Evolutionary conservation across 2,329 filamentous ascomycete genomes (phyloP), one percentile per base, ranked within the genome.

Genomic region (Fusarium tupiense): DNA sequence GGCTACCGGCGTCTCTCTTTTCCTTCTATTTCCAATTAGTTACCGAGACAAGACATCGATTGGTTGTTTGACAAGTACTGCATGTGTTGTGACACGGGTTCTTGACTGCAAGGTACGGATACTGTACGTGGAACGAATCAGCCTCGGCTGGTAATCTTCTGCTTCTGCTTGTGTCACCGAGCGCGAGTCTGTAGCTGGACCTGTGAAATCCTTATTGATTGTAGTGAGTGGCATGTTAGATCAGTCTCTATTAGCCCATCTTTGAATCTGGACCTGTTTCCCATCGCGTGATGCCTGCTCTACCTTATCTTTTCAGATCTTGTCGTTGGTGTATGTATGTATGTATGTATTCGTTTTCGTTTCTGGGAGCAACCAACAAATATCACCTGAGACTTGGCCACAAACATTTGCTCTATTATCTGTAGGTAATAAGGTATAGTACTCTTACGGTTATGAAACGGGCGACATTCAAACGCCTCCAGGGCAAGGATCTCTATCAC

Each of bases 181-280:
- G 53, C 62, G 52, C 35, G 26, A 68, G 37, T 44, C 33, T 52
- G 13, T 20, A 8, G 31, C 13, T 31, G 14, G 35, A 14, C 22
- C 31, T 37, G 17, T 29, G 24, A 49, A 26, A 40, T 37, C 44
- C 59, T 44, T 46, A 35, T 13, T 29, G 44, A 41, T 33, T 38
- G 46, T 47, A 53, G 56, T 16, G 17, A 37, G 66, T 73, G 70
- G 70, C 61, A 71, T 71, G 71, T 71, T 71, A 38, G 38, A 71
- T 63, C 40, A 73, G 44, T 44, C 35, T 46, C 44, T 14, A 41
- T 73, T 71, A 61, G 71, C 70, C 70, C 71, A 73, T 46, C 38
- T 44, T 44, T 47, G 29, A 35, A 53, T 58, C 46, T 54, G 12
- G 50, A 44, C 47, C 59, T 69, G 37, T 38, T 16, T 46, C 20